These are phyloP conservation scores for Colletotrichum cereale DNA, from an alignment of 2,329 filamentous ascomycete species.

Conservation along the genomic window DNA sequence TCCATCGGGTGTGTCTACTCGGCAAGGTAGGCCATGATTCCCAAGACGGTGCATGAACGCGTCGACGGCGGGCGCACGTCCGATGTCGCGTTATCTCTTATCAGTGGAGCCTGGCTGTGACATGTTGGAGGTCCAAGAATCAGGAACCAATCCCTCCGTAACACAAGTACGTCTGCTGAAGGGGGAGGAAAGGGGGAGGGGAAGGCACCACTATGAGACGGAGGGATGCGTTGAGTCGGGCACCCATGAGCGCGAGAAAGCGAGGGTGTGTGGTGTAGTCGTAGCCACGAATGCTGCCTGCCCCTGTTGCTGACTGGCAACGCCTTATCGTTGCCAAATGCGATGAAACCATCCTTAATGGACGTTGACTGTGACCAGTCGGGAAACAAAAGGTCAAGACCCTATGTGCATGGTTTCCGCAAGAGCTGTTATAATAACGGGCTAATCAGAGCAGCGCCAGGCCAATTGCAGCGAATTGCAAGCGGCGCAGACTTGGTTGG, in stretches of 20 bases:
- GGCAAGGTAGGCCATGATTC: not conserved
- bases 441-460: conserved; percentile 19
- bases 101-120: conserved; percentile 19
- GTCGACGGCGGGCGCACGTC: conserved; percentile 31
- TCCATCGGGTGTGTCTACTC: conserved; percentile 4
- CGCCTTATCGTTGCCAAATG: not conserved
- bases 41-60: conserved; percentile 17
- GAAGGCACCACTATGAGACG: not conserved
- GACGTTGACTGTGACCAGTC: conserved; percentile 3
- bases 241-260: not conserved
- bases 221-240: not conserved
- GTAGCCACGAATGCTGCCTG: not conserved
- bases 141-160: conserved; percentile 38
- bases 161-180: conserved; percentile 7
- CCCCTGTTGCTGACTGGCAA: not conserved
- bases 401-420: conserved; percentile 32
- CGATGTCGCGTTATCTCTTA: conserved; percentile 40
- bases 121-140: conserved; percentile 10
- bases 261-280: not conserved
- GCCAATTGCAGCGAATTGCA: conserved; percentile 19
- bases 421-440: conserved; percentile 8
- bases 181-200: not conserved
- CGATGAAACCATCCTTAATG: not conserved
- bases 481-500: conserved; percentile 1
- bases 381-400: conserved; percentile 25